Base-by-base conservation (phyloP, 768 basidiomycete species). In the Lepiota venenata region DNA sequence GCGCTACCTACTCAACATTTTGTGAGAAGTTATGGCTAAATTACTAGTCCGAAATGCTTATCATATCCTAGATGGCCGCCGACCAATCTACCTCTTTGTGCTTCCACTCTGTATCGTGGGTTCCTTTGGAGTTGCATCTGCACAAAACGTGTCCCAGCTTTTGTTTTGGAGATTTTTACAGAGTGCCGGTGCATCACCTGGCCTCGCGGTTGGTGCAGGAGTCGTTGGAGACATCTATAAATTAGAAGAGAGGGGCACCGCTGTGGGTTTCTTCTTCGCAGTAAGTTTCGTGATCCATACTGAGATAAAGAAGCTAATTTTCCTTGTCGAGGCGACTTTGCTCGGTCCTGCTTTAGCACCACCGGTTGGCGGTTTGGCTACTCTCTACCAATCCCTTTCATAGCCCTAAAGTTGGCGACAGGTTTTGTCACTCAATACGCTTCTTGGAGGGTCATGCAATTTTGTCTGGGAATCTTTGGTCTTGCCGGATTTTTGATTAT, bases 161-260 rank as follows among this genome's bases (percentile, higher is more conserved):
- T 73, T 91, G 59, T 67, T 79, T 15, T 85, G 81, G 71, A 74
- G 89, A 6, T 77, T 85, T 39, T 58, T 88, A 0, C 88, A 91
- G 63, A 82, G 83, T 0, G 72, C 85, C 39, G 88, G 88, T 15
- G 73, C 81, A 4, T 78, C 83, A 6, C 78, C 79, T 10, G 81
- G 74, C 2, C 62, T 74, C 64, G 79, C 77, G n/a, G 74, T 80
- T 49, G 88, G 77, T 14, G 75, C 76, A 0, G 86, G 78, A 1
- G 77, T 82, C 4, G 82, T 87, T 22, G 83, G 82, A 0, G 86
- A 88, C 60, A 83, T 88, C 2, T 87, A 86, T 65, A 76, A 67
- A 47, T 61, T 85, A 2, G 87, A 87, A 51, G 81, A 87, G 57
- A 70, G 84, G 22, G 82, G 74, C 2, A 70, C 74, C 2, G 83